Conservation (phyloP, 106 monocot genomes). For the Dioscorea zingiberensis region DNA sequence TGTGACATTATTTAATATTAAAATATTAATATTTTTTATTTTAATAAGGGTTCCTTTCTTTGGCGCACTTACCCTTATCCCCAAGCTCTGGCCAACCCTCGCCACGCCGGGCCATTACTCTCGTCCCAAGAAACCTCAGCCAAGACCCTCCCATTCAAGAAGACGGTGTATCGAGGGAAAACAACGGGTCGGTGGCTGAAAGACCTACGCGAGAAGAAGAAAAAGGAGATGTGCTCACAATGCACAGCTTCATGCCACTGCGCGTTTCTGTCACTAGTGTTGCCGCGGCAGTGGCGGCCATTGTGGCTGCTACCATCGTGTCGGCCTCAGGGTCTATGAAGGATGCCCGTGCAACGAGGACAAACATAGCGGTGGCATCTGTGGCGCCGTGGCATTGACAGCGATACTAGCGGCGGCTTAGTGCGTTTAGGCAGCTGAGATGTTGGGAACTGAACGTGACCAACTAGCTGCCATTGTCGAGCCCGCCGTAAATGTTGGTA, state of each 20-base stretch:
- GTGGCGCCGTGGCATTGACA: too few species aligned
- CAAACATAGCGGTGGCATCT: conserved; percentile 10
- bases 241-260: conserved; percentile 91
- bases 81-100: too few species aligned
- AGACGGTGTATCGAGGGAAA: conserved; percentile 23
- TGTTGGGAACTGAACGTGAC: conserved; percentile 6
- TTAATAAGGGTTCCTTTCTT: too few species aligned
- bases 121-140: too few species aligned
- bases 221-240: conserved; percentile 89
- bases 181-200: conserved; percentile 91
- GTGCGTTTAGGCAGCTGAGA: conserved; percentile 10
- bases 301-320: conserved; percentile 1
- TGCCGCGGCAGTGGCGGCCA: conserved; percentile 47
- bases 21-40: too few species aligned
- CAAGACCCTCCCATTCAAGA: too few species aligned
- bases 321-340: not conserved
- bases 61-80: too few species aligned
- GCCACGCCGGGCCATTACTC: too few species aligned
- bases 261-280: conserved; percentile 84
- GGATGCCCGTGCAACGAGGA: not conserved
- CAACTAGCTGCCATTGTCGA: conserved; percentile 6
- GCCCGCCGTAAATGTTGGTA: conserved; percentile 10
- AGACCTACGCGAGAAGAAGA: conserved; percentile 77
- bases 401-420: conserved; percentile 8
- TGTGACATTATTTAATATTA: too few species aligned